Percentiles rank a stretch among this genome's conserved stretches.
Conservation (phyloP, 2,329 filamentous ascomycete species). For the Parastagonospora nodorum region DNA sequence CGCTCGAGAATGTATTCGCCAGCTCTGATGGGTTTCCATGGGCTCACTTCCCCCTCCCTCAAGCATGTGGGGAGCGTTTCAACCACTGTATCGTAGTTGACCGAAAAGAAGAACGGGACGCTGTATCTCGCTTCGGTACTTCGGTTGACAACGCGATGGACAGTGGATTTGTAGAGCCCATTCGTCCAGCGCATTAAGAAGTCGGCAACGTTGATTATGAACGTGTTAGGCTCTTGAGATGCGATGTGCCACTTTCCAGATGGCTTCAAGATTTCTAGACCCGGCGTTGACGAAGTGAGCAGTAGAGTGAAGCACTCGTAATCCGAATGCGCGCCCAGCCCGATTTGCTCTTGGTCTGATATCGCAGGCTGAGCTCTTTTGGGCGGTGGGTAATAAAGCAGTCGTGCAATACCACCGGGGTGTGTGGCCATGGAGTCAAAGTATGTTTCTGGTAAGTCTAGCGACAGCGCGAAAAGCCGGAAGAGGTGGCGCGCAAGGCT, state of each 20-base stretch:
- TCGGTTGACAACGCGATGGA: constrained; percentile 56
- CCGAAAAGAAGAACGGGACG: constrained; percentile 55
- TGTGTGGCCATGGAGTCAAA: constrained; percentile 50
- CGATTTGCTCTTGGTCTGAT: constrained; percentile 33
- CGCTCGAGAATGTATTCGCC: constrained; percentile 50
- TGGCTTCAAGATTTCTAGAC: constrained; percentile 42
- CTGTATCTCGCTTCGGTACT: constrained; percentile 48
- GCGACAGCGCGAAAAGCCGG: constrained; percentile 48
- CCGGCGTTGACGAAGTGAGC: constrained; percentile 32
- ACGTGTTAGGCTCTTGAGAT: constrained; percentile 47
- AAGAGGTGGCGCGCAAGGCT: constrained; percentile 49
- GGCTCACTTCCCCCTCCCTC: constrained; percentile 34
- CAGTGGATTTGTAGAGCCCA: constrained; percentile 54
- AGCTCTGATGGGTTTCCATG: constrained; percentile 44
- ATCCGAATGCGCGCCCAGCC: constrained; percentile 47
- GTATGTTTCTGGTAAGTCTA: constrained; percentile 45
- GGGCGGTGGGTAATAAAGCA: constrained; percentile 47
- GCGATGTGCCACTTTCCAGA: constrained; percentile 40
- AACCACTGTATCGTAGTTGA: constrained; percentile 48
- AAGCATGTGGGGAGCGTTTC: constrained; percentile 48
- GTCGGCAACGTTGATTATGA: constrained; percentile 61
- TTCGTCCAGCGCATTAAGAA: constrained; percentile 59
- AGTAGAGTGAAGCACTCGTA: constrained; percentile 44
- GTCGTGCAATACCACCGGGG: constrained; percentile 47
- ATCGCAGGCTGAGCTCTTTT: constrained; percentile 19